A percentile compares a stretch with the other conserved stretches of the same genome.
These are phyloP conservation scores for Sporothrix phasma DNA, from an alignment of 2,329 filamentous ascomycete genomes.

Conservation along the genomic window DNA sequence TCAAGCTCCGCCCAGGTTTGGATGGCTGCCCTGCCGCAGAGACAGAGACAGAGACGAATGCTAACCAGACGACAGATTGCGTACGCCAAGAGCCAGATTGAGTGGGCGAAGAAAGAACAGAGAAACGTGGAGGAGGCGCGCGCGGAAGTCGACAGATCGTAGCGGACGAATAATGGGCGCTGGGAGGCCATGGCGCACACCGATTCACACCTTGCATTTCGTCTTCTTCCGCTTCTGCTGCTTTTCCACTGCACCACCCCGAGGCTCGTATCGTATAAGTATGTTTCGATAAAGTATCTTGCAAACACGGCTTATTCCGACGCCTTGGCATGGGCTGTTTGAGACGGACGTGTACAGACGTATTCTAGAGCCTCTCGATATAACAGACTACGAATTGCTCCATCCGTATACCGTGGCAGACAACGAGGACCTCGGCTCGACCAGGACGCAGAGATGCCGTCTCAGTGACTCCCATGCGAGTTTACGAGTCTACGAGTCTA, in stretches of 20 bases:
- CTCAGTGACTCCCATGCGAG: too few relatives aligned
- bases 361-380: not conserved
- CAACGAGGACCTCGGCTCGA: too few relatives aligned
- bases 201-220: not conserved
- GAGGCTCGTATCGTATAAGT: not conserved
- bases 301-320: not conserved
- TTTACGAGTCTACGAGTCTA: too few relatives aligned
- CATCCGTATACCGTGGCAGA: too few relatives aligned
- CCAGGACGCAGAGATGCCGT: too few relatives aligned
- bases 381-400: too few relatives aligned
- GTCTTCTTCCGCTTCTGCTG: not conserved
- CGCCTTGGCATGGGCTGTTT: too few relatives aligned
- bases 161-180: conserved; percentile 34
- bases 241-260: not conserved
- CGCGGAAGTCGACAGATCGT: conserved; percentile 79
- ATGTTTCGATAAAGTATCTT: not conserved
- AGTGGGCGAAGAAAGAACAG: conserved; percentile 89
- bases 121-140: conserved; percentile 85
- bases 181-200: not conserved
- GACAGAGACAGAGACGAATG: not conserved
- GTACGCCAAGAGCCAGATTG: conserved; percentile 84
- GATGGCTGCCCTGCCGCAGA: not conserved
- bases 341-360: not conserved
- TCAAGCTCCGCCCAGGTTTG: not conserved
- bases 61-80: conserved; percentile 52